A percentile compares a stretch with the other conserved stretches of the same genome.
These are phyloP conservation scores for Fusarium sp. DNA, from an alignment of 2,329 filamentous ascomycete species.

Conservation along the genomic window DNA sequence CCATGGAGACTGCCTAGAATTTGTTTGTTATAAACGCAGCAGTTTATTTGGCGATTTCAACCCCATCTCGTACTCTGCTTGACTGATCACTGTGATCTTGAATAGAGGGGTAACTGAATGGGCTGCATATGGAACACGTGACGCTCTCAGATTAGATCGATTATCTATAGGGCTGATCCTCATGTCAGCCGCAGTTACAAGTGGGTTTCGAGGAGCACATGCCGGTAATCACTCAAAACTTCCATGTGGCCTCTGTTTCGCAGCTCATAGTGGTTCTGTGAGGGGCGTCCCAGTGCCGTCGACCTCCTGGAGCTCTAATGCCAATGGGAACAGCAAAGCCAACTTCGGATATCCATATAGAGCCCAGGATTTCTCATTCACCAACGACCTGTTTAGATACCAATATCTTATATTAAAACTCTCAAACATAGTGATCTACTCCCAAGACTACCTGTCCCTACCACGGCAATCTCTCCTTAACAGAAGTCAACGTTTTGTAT, in stretches of 20 bases:
- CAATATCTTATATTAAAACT: background rate
- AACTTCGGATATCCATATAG: too few species aligned
- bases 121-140: background rate
- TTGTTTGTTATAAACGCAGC: too few species aligned
- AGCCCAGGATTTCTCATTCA: too few species aligned
- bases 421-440: background rate
- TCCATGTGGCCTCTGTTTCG: too few species aligned
- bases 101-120: background rate
- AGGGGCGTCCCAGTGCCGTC: too few species aligned
- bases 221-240: too few species aligned
- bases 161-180: rapidly evolving
- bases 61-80: too few species aligned
- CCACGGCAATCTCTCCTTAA: background rate
- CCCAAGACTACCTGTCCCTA: background rate
- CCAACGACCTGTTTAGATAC: background rate
- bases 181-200: background rate
- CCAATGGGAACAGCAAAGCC: too few species aligned
- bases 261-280: too few species aligned
- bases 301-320: too few species aligned
- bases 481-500: background rate
- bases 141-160: background rate
- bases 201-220: background rate
- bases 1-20: background rate
- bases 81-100: background rate
- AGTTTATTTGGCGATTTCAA: background rate